These are phyloP conservation scores for Candida smagusa DNA, from an alignment of 1,139 yeast genomes.

Conservation along the genomic window DNA sequence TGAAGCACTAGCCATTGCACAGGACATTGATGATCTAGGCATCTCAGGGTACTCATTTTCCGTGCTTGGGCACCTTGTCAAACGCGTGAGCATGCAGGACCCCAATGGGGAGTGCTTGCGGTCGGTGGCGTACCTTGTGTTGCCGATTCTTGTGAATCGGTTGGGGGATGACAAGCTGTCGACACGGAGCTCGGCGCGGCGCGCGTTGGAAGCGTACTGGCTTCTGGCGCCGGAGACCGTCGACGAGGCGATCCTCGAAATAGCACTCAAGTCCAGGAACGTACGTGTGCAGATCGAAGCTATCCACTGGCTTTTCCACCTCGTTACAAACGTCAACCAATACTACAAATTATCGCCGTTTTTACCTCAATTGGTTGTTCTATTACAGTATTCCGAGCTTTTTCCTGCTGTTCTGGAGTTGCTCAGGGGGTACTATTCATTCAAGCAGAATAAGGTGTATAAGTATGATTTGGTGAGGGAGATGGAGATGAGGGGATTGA, in stretches of 20 bases:
- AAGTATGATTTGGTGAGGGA: conserved; percentile 50
- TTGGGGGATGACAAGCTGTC: conserved; percentile 47
- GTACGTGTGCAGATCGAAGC: conserved; percentile 42
- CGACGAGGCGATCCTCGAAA: conserved; percentile 45
- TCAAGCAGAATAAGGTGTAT: conserved; percentile 25
- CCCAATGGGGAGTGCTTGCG: conserved; percentile 43
- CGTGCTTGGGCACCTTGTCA: conserved; percentile 70
- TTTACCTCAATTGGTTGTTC: conserved; percentile 22
- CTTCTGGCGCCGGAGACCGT: conserved; percentile 56
- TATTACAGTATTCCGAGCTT: conserved; percentile 4
- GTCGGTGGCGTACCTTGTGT: conserved; percentile 44
- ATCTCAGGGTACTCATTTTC: conserved; percentile 56
- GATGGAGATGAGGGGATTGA: conserved; percentile 28
- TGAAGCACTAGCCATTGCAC: conserved; percentile 51
- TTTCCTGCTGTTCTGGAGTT: conserved; percentile 18
- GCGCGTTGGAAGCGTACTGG: conserved; percentile 67
- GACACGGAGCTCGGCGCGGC: conserved; percentile 47
- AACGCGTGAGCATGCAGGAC: conserved; percentile 74
- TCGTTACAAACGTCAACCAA: conserved; percentile 28
- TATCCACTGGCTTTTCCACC: conserved; percentile 31
- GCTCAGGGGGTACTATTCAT: conserved; percentile 26
- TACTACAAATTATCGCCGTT: conserved; percentile 30
- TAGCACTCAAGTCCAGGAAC: conserved; percentile 49
- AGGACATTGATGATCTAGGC: conserved; percentile 37
- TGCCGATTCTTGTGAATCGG: conserved; percentile 56